Conservation (phyloP, 768 basidiomycete genomes). For the Lactarius sp. region DNA sequence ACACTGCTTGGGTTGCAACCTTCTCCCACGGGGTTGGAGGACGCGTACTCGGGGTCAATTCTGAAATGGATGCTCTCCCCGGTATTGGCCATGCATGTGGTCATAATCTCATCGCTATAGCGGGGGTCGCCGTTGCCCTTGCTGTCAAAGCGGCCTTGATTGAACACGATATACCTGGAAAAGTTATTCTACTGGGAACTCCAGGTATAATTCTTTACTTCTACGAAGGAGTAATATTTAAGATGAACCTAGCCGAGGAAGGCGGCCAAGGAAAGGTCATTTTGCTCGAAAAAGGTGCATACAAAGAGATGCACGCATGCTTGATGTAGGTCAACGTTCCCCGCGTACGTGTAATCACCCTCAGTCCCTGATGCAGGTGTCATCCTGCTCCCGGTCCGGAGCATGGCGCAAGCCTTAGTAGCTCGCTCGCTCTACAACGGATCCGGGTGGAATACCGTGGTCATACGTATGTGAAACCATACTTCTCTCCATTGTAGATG, state of each 20-base stretch:
- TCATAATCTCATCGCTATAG: slow-evolving; percentile 77
- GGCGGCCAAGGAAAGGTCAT: slow-evolving; percentile 67
- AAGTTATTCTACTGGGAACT: slow-evolving; percentile 68
- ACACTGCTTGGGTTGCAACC: slow-evolving; percentile 72
- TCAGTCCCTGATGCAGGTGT: slow-evolving; percentile 45
- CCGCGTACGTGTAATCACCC: not conserved
- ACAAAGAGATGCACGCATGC: slow-evolving; percentile 72
- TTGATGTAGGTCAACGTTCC: slow-evolving; percentile 49
- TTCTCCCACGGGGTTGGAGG: slow-evolving; percentile 63
- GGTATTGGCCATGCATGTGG: slow-evolving; percentile 65
- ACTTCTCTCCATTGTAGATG: not conserved
- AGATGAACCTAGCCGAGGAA: slow-evolving; percentile 57
- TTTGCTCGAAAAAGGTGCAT: slow-evolving; percentile 66
- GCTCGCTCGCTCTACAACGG: slow-evolving; percentile 58
- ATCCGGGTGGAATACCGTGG: slow-evolving; percentile 63
- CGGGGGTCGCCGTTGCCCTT: slow-evolving; percentile 66
- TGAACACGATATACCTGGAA: slow-evolving; percentile 58
- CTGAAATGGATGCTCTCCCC: slow-evolving; percentile 52
- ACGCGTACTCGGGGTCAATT: slow-evolving; percentile 71
- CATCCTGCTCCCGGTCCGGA: slow-evolving; percentile 78
- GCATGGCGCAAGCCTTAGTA: slow-evolving; percentile 58
- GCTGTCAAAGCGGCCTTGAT: slow-evolving; percentile 62
- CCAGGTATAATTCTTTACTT: slow-evolving; percentile 46
- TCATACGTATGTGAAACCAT: slow-evolving; percentile 50
- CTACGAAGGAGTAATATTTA: not conserved